Base-by-base conservation (phyloP, 352 stramenopile species). In the Pythium folliculosum region DNA sequence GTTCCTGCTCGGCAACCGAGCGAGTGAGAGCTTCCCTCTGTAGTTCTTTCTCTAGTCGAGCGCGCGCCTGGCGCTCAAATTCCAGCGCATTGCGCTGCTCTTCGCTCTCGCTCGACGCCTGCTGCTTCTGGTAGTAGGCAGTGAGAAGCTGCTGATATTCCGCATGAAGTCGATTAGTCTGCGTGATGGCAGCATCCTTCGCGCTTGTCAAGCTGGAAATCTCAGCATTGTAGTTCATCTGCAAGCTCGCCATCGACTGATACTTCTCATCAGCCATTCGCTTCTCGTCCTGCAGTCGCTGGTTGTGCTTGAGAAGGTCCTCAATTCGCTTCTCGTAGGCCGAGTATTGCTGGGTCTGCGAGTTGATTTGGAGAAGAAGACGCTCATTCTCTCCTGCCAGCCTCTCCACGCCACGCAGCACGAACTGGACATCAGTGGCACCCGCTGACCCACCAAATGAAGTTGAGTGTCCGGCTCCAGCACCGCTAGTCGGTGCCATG, bases 71-170 rank as follows among this genome's bases (percentile, higher is more conserved):
- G 9, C 80, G 81, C 50, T 92, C 82, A 70, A 90, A 91, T 27
- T 69, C 80, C 4, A 92, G 60, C 13, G 74, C 83, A 32, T 90
- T 77, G 30, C 73, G 73, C 50, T 87, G 78, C 57, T 87, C 77
- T 37, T 91, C 82, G 23, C 60, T 70, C 30, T 85, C 82, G n/a
- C 67, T 76, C 1, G 77, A 68, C 8, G 78, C 66, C 65, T 91
- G 81, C 64, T 90, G 76, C 58, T 90, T 89, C 71, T 92, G 82
- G 68, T 92, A 91, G 45, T 84, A 92, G 14, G 86, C 86, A 1
- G 72, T 81, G 23, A 89, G 69, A 5, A 94, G 69, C 56, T 91
- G 78, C 67, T 94, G 86, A 44, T 92, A 91, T 55, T 94, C 86
- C 1, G 70, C 72, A 51, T 94, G 83, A 38, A 94, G 73, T 27